phyloP scores from a whole-genome alignment of 225 moss, liverwort and hornwort genomes.

The Anthoceros angustus region DNA sequence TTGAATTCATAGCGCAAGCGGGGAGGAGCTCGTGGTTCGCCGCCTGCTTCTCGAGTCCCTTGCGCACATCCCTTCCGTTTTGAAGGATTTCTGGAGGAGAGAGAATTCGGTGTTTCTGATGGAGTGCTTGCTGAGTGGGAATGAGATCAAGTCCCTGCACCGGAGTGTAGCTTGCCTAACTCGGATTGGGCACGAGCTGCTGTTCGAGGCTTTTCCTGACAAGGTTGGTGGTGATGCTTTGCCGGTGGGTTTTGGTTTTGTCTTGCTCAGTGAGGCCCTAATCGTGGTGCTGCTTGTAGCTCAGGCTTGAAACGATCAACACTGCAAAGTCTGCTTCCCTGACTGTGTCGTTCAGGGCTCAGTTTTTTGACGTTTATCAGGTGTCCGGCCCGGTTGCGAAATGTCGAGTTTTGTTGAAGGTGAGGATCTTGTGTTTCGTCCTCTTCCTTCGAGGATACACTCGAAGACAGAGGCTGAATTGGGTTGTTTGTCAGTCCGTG shows the following conservation, averaged over 20 bases:
- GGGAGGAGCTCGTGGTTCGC: slow-evolving; percentile 1
- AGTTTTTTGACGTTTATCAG: slow-evolving; percentile 64
- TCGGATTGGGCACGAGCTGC: slow-evolving; percentile 40
- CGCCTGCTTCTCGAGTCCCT: neutral
- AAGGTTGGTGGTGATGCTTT: slow-evolving; percentile 14
- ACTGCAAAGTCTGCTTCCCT: slow-evolving; percentile 77
- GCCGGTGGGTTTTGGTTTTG: neutral
- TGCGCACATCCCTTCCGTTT: neutral
- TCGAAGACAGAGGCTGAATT: neutral
- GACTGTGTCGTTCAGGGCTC: slow-evolving; percentile 69
- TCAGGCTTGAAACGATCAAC: slow-evolving; percentile 70
- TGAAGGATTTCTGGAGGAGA: neutral
- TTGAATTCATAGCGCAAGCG: neutral
- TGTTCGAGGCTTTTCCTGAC: slow-evolving; percentile 41
- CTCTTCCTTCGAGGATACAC: neutral
- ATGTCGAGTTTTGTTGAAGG: slow-evolving; percentile 88
- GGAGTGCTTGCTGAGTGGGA: slow-evolving; percentile 48
- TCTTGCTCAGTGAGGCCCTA: neutral
- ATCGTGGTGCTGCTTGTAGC: slow-evolving; percentile 28
- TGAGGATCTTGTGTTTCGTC: slow-evolving; percentile 10
- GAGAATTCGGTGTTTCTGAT: slow-evolving; percentile 7
- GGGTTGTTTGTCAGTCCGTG: slow-evolving; percentile 41
- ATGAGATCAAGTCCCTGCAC: slow-evolving; percentile 40
- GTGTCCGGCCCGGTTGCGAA: slow-evolving; percentile 36
- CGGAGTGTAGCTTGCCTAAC: slow-evolving; percentile 42